Percentiles rank a stretch among this genome's conserved stretches.
Evolutionary conservation across 1,139 yeast species (phyloP).

Genomic region (Saccharomyces hybrid): DNA sequence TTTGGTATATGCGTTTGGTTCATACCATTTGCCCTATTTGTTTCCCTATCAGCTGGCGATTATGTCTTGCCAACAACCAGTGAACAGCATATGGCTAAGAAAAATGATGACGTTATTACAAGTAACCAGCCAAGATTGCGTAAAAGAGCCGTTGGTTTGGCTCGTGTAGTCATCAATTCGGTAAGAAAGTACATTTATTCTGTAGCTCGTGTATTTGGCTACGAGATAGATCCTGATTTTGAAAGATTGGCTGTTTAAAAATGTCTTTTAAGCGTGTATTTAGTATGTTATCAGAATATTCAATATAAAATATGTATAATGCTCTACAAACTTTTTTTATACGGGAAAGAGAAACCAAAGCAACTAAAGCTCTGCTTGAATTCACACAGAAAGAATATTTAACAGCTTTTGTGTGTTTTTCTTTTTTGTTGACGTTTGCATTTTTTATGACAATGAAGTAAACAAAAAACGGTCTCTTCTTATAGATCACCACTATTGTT

Average conservation of each 20-base stretch:
- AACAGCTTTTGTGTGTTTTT: neutral
- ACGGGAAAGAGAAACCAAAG: neutral
- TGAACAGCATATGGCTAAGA: slow-evolving; percentile 24
- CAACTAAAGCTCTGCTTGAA: neutral
- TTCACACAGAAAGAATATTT: neutral
- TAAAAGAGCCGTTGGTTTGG: slow-evolving; percentile 45
- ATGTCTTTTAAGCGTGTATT: neutral
- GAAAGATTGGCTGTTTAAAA: slow-evolving; percentile 40
- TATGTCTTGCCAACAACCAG: slow-evolving; percentile 61
- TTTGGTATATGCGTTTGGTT: slow-evolving; percentile 93
- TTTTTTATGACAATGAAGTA: neutral
- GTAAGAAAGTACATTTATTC: slow-evolving; percentile 45
- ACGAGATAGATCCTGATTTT: slow-evolving; percentile 54
- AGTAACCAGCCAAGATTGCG: slow-evolving; percentile 23
- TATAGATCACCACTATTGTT: neutral
- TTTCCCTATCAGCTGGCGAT: slow-evolving; percentile 88
- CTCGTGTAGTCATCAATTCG: slow-evolving; percentile 55
- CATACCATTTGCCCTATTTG: slow-evolving; percentile 85
- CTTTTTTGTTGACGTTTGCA: neutral
- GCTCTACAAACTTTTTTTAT: neutral
- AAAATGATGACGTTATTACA: slow-evolving; percentile 16
- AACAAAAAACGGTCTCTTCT: neutral
- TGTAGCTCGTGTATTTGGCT: slow-evolving; percentile 48
- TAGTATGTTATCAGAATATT: neutral
- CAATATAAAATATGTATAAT: neutral